These are phyloP conservation scores for Euphorbia neoarborescens DNA, from an alignment of 441 rosid species.

Conservation along the genomic window DNA sequence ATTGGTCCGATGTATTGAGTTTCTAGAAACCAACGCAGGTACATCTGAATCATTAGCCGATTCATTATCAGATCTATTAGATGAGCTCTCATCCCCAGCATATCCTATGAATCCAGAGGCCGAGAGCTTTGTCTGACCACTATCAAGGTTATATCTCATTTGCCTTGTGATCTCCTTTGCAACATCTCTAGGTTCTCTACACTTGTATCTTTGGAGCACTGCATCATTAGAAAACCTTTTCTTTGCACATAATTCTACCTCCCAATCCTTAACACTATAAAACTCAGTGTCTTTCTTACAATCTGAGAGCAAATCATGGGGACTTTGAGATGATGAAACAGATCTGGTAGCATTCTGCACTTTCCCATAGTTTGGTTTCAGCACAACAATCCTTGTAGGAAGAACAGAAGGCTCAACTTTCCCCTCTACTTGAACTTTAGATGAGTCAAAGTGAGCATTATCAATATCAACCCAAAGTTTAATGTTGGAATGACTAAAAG, in stretches of 20 bases:
- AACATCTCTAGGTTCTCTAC: constrained; percentile 57
- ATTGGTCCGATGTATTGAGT: constrained; percentile 32
- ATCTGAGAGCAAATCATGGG: constrained; percentile 44
- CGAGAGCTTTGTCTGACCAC: constrained; percentile 35
- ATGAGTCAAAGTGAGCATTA: constrained; percentile 23
- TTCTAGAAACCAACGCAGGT: constrained; percentile 36
- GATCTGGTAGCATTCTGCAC: constrained; percentile 31
- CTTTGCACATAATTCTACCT: constrained; percentile 29
- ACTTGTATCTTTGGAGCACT: constrained; percentile 40
- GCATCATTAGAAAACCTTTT: constrained; percentile 38
- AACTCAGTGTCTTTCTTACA: constrained; percentile 26
- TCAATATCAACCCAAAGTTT: constrained; percentile 32
- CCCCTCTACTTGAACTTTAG: constrained; percentile 37
- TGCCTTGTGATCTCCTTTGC: constrained; percentile 58
- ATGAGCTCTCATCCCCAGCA: constrained; percentile 78
- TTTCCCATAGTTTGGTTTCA: constrained; percentile 75
- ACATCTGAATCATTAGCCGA: constrained; percentile 60
- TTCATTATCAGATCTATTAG: constrained; percentile 53
- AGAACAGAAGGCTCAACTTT: constrained; percentile 30
- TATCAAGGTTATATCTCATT: constrained; percentile 42
- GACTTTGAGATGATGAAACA: constrained; percentile 42
- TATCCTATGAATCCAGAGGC: constrained; percentile 52
- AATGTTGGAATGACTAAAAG: constrained; percentile 24
- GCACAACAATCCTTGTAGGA: constrained; percentile 80
- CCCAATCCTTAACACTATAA: constrained; percentile 35